A percentile compares a stretch with the other conserved stretches of the same genome.
Evolutionary conservation across 768 basidiomycete genomes (phyloP).

Genomic region (Hirschioporus abietinus): DNA sequence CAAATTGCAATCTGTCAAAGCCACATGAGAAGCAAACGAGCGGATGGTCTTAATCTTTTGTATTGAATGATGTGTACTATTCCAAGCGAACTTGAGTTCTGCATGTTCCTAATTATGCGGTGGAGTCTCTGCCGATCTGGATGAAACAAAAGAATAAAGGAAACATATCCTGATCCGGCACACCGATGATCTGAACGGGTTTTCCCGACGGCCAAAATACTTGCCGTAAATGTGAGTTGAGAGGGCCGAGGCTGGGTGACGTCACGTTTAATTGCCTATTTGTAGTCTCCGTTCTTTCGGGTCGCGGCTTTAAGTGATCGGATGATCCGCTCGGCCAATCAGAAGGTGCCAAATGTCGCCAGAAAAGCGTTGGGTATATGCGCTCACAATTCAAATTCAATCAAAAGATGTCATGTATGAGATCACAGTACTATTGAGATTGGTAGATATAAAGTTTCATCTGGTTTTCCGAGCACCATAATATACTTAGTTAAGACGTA

Average conservation of each 20-base stretch:
- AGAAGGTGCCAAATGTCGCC: background rate
- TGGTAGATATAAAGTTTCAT: background rate
- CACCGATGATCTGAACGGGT: background rate
- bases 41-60: background rate
- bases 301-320: background rate
- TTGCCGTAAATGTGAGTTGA: background rate
- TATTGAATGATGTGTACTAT: background rate
- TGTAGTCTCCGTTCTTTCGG: background rate
- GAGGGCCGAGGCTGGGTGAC: background rate
- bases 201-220: background rate
- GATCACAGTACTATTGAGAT: background rate
- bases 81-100: background rate
- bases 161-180: background rate
- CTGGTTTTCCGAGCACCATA: background rate
- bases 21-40: background rate
- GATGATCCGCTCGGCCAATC: background rate
- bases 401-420: background rate
- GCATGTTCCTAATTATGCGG: background rate
- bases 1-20: background rate
- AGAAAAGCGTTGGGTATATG: background rate
- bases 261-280: background rate
- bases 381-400: background rate
- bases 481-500: background rate
- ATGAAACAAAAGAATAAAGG: background rate
- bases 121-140: background rate